Percentiles rank a stretch among this genome's conserved stretches.
Conservation (phyloP, 495 filamentous ascomycete species). For the Trichoderma asperelloides region DNA sequence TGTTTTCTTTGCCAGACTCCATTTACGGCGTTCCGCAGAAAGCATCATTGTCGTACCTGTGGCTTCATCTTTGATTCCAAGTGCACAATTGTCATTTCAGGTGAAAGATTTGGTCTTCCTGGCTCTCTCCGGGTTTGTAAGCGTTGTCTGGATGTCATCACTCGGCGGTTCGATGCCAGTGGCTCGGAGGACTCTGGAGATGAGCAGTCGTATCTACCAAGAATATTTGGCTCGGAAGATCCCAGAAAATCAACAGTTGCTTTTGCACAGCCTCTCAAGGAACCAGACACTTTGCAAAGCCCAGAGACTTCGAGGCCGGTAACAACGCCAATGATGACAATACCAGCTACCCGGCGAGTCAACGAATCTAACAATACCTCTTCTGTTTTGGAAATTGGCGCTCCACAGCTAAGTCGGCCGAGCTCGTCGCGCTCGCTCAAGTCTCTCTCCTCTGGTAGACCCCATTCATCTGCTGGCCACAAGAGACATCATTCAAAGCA, state of each 20-base stretch:
- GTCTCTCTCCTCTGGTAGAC: conserved; percentile 54
- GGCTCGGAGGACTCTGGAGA: conserved; percentile 76
- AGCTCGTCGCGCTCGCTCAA: conserved; percentile 91
- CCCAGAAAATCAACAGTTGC: background rate
- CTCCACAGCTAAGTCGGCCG: conserved; percentile 64
- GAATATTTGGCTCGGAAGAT: conserved; percentile 34
- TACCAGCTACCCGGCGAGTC: conserved; percentile 75
- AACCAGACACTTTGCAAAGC: conserved; percentile 30
- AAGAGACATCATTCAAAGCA: conserved; percentile 81
- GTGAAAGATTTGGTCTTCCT: conserved; percentile 76
- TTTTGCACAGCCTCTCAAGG: conserved; percentile 9
- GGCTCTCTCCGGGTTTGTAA: conserved; percentile 87
- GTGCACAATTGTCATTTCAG: conserved; percentile 84
- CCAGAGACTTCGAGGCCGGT: conserved; percentile 34
- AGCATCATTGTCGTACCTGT: conserved; percentile 91
- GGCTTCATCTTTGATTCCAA: conserved; percentile 98
- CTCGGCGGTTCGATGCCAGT: conserved; percentile 80
- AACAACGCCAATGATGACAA: conserved; percentile 66
- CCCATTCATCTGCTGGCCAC: conserved; percentile 66
- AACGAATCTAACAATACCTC: conserved; percentile 77
- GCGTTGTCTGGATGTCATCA: conserved; percentile 86
- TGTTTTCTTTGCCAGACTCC: conserved; percentile 87
- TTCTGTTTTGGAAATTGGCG: conserved; percentile 81
- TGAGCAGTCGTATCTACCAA: conserved; percentile 43
- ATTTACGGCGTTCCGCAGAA: conserved; percentile 88